Conservation (phyloP, 2,329 filamentous ascomycete genomes). For the Colletotrichum camelliae region DNA sequence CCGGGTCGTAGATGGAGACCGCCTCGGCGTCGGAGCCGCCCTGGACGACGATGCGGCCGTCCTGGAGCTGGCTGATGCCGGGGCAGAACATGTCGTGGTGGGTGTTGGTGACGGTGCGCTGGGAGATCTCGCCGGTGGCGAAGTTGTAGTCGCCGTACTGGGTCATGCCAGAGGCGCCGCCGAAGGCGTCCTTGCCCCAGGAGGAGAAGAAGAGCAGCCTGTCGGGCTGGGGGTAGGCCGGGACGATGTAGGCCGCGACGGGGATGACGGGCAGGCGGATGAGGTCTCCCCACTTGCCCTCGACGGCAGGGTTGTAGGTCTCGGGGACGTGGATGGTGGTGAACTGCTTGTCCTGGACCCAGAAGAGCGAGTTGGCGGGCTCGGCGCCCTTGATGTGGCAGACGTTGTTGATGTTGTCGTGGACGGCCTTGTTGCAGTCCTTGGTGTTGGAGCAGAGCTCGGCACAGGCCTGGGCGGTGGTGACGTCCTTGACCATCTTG, state of each 20-base stretch:
- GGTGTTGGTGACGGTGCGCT: constrained; percentile 42
- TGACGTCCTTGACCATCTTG: constrained; percentile 6
- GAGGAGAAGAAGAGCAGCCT: constrained; percentile 29
- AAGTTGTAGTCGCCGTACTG: constrained; percentile 29
- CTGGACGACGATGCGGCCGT: constrained; percentile 56
- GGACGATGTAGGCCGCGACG: constrained; percentile 32
- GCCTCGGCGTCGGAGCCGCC: constrained; percentile 55
- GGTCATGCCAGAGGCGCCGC: constrained; percentile 23
- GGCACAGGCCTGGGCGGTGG: constrained; percentile 18
- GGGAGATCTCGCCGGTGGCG: constrained; percentile 30
- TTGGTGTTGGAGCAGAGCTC: constrained; percentile 19
- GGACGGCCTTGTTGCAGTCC: constrained; percentile 22
- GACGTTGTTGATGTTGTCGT: constrained; percentile 24
- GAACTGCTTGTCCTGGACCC: constrained; percentile 24
- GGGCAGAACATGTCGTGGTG: constrained; percentile 64
- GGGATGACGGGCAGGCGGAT: constrained; percentile 30
- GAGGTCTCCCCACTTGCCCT: constrained; percentile 29
- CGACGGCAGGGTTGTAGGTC: constrained; percentile 19
- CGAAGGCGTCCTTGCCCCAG: constrained; percentile 28
- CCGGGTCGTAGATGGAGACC: constrained; percentile 53
- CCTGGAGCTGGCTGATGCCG: constrained; percentile 54
- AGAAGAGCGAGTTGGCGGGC: constrained; percentile 15
- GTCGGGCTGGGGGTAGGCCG: constrained; percentile 26
- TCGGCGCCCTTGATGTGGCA: constrained; percentile 24
- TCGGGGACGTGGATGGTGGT: constrained; percentile 28